Evolutionary conservation across 2,329 filamentous ascomycete species (phyloP).

Genomic region (Fusarium coicis): DNA sequence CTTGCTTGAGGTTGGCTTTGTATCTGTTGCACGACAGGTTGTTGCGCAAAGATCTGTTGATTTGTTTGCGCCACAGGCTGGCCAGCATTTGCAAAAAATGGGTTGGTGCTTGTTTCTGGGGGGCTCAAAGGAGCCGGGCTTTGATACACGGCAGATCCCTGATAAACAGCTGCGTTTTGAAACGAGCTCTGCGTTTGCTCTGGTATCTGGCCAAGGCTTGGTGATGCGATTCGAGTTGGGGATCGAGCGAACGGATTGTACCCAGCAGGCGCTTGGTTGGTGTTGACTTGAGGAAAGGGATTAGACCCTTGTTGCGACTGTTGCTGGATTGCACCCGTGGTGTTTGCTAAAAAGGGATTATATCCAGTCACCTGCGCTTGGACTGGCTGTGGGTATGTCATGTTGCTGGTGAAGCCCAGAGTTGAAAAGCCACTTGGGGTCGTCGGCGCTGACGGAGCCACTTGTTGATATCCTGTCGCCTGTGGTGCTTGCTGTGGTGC

Average conservation of each 20-base stretch:
- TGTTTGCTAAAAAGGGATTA: conserved; percentile 63
- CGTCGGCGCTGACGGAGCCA: conserved; percentile 56
- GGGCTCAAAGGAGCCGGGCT: conserved; percentile 42
- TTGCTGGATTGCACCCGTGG: conserved; percentile 47
- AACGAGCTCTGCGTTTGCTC: conserved; percentile 62
- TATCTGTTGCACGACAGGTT: conserved; percentile 30
- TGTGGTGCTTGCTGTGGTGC: conserved; percentile 54
- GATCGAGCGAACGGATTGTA: conserved; percentile 63
- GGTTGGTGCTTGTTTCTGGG: conserved; percentile 48
- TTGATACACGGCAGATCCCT: conserved; percentile 49
- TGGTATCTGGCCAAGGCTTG: conserved; percentile 62
- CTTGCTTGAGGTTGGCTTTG: conserved; percentile 26
- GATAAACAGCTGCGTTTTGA: conserved; percentile 46
- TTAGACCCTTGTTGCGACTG: conserved; percentile 49
- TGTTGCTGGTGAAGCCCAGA: conserved; percentile 55
- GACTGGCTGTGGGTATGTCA: conserved; percentile 54
- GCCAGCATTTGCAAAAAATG: conserved; percentile 50
- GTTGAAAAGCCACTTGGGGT: conserved; percentile 54
- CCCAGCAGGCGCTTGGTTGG: conserved; percentile 47
- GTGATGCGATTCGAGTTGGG: conserved; percentile 62
- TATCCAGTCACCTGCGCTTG: conserved; percentile 57
- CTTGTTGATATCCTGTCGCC: conserved; percentile 56
- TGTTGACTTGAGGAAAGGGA: conserved; percentile 52
- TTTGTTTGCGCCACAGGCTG: conserved; percentile 43
- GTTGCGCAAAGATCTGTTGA: conserved; percentile 45